Base-by-base conservation (phyloP, 805 yeast genomes). In the Candida sakaeoensis region DNA sequence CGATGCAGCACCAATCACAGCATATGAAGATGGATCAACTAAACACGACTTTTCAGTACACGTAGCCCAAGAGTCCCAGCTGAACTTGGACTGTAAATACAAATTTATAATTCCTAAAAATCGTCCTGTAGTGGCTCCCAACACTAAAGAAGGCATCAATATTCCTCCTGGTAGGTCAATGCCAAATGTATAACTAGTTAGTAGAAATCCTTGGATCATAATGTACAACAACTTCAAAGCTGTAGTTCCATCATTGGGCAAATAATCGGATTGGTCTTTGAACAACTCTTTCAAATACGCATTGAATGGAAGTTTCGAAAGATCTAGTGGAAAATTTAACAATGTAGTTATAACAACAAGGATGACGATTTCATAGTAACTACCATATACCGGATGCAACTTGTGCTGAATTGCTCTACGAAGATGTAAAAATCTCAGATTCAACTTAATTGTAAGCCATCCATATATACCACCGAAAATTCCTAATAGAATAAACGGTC, bases 1-100 rank as follows among this genome's bases (percentile, higher is more conserved):
- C 1, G 95, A 73, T 0, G 89, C 95, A 0, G 95, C 88, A 0
- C 96, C 95, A 16, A 88, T 86, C 8, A 87, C 83, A 0, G 95
- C 95, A 54, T 87, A 88, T 0, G 90, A 86, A 0, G 93, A 90
- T 0, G 95, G 95, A 1, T 89, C 82, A 8, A 87, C 79, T 49
- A 93, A 80, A 41, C 74, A 60, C 41, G 74, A 57, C 35, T 63
- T 66, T 21, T 61, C 60, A 0, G 77, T 70, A 37, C 74, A 63
- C 2, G 69, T 60, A 1, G 71, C 61, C 33, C 72, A 48, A 12
- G 52, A 49, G 13, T 59, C 61, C 51, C 53, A 53, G n/a, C 53
- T 39, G 28, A 63, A 18, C 52, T 53, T 12, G 59, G 61, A 40
- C 54, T 81, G 86, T 15, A 78, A 49, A 2, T 55, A 55, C 49